Base-by-base conservation (phyloP, 2,329 filamentous ascomycete species). In the Xylaria sp. region DNA sequence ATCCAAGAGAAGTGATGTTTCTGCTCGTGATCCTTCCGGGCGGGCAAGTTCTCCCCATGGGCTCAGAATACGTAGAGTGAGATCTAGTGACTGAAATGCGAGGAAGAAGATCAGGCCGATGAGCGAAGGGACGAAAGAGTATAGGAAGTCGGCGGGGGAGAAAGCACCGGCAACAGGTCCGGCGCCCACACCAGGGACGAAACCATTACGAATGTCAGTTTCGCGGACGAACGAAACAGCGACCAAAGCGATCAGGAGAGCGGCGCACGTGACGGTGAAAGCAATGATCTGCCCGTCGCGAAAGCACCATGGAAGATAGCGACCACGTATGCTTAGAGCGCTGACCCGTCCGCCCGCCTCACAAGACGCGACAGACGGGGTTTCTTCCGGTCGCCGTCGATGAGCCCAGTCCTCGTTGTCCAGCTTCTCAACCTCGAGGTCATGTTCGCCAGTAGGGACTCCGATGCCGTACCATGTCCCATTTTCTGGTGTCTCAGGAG, bases 71-170 rank as follows among this genome's bases (percentile, higher is more conserved):
- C 88, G 84, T 54, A 91, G 68, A 1, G 81, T 77, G 66, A 84
- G 78, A 65, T 92, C 89, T 51, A 91, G 72, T 26, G 82, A 80
- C 57, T 89, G 82, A 69, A 90, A 86, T 46, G 81, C 70, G 42
- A 91, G 79, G 68, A 87, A 89, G 44, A 90, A 73, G 16, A 89
- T 61, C 65, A 86, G 83, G 4, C 86, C 90, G 22, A 92, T 68
- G 0, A 89, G 63, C 2, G 87, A 83, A 0, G 90, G 89, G 19
- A 92, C 51, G 71, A 92, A 91, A 56, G 83, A 85, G 76, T 92
- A 97, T 46, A 96, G 75, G 73, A 97, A 97, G 72, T 96, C 91
- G 45, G 91, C 90, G 0, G 90, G 78, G 1, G 91, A 95, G 72
- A 95, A 97, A 17, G 88, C 90, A 21, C 76, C 77, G 0, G 73